These are phyloP conservation scores for Phytophthora chlamydospora DNA, from an alignment of 352 stramenopile genomes.

Conservation along the genomic window DNA sequence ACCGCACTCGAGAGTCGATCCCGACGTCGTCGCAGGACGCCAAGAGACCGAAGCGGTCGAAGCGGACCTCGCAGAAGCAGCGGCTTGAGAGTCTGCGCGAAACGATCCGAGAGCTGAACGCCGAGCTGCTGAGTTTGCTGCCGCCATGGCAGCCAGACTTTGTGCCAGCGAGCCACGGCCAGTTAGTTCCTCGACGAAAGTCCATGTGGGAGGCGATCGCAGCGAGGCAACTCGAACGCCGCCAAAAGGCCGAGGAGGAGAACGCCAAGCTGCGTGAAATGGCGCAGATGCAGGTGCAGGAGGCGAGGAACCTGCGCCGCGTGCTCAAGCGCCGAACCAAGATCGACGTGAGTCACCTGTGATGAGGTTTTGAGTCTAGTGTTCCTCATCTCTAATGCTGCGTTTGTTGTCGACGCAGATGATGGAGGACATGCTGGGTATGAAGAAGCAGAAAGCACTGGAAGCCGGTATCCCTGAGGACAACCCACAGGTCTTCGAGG, in stretches of 20 bases:
- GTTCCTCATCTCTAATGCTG: not conserved
- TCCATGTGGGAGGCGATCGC: conserved; percentile 37
- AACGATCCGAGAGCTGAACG: conserved; percentile 14
- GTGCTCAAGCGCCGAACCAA: conserved; percentile 29
- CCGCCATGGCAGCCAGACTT: not conserved
- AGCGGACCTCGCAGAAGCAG: conserved; percentile 23
- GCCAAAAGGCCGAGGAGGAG: conserved; percentile 24
- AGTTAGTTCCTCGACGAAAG: conserved; percentile 3
- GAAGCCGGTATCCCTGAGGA: conserved; percentile 1
- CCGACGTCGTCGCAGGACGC: conserved; percentile 14
- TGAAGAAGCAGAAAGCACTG: conserved; percentile 22
- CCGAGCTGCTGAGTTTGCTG: conserved; percentile 13
- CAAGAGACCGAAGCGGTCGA: conserved; percentile 4
- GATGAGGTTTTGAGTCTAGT: not conserved
- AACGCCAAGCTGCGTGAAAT: conserved; percentile 30
- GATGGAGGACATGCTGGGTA: conserved; percentile 20
- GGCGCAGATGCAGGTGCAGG: conserved; percentile 33
- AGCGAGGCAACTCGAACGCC: conserved; percentile 25
- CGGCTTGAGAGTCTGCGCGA: conserved; percentile 16
- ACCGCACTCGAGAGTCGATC: not conserved
- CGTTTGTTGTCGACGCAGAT: conserved; percentile 13
- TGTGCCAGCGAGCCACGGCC: not conserved
- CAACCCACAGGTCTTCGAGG: conserved; percentile 16
- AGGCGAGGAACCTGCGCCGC: conserved; percentile 30
- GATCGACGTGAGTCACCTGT: conserved; percentile 19